Conservation (phyloP, 2,329 filamentous ascomycete genomes). For the Diplocarpon rosae region DNA sequence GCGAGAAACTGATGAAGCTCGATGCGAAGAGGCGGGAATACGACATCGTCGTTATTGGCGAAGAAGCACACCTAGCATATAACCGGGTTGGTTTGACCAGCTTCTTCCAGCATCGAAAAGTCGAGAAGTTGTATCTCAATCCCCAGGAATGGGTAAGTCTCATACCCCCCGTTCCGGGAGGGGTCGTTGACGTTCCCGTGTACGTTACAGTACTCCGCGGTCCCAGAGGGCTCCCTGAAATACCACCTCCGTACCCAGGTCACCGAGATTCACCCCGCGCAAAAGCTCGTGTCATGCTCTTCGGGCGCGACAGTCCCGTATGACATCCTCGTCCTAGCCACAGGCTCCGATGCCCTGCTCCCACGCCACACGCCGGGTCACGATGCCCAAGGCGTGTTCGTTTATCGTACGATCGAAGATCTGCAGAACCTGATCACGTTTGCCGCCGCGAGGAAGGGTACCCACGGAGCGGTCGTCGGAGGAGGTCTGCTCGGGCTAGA, state of each 20-base stretch:
- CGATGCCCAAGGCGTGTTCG: constrained; percentile 74
- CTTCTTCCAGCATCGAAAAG: constrained; percentile 76
- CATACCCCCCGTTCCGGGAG: neutral
- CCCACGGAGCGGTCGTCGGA: constrained; percentile 66
- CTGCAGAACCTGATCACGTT: constrained; percentile 67
- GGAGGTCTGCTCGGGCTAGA: constrained; percentile 79
- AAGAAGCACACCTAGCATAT: constrained; percentile 80
- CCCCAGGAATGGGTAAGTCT: constrained; percentile 62
- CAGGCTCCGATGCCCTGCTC: constrained; percentile 73
- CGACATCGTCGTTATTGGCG: constrained; percentile 74
- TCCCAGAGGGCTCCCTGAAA: constrained; percentile 51
- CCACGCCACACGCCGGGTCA: constrained; percentile 58
- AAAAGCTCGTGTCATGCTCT: constrained; percentile 59
- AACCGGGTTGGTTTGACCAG: constrained; percentile 83
- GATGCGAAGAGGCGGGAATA: constrained; percentile 68
- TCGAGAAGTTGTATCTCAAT: constrained; percentile 83
- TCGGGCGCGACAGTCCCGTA: constrained; percentile 62
- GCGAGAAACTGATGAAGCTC: constrained; percentile 80
- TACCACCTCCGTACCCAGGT: constrained; percentile 69
- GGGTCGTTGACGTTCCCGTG: too few relatives aligned
- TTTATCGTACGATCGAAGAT: constrained; percentile 80
- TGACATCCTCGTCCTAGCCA: constrained; percentile 73
- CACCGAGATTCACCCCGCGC: constrained; percentile 50
- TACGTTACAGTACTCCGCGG: constrained; percentile 18
- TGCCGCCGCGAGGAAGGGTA: constrained; percentile 53